A percentile compares a stretch with the other conserved stretches of the same genome.
These are phyloP conservation scores for Scedosporium dehoogii DNA, from an alignment of 2,329 filamentous ascomycete species.

Conservation along the genomic window DNA sequence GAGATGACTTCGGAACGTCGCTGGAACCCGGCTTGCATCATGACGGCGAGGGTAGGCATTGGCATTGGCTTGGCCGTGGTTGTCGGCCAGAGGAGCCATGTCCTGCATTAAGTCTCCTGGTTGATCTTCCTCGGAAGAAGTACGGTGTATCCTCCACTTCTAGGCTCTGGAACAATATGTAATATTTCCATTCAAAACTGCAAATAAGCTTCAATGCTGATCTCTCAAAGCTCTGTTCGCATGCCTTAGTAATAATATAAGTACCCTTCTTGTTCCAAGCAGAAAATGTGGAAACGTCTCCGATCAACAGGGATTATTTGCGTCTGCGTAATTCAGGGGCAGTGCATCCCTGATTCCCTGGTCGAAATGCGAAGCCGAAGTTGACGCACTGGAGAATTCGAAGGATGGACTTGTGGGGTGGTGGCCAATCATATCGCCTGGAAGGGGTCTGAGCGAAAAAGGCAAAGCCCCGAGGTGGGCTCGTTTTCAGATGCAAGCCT, in stretches of 20 bases:
- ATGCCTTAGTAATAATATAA: neutral
- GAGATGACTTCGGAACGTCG: neutral
- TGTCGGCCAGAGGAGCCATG: neutral
- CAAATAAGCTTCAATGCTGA: neutral
- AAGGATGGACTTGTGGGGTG: neutral
- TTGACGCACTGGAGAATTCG: neutral
- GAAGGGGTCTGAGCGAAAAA: neutral
- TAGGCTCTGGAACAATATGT: neutral
- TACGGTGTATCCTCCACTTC: neutral
- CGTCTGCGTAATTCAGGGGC: neutral
- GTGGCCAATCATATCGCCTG: neutral
- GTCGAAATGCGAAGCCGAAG: neutral
- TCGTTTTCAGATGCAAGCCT: neutral
- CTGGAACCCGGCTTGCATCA: constrained; percentile 1
- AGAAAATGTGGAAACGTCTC: neutral
- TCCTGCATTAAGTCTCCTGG: neutral
- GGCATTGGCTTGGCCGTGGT: neutral
- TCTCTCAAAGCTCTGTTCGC: neutral
- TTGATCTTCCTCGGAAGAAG: neutral
- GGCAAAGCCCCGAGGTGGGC: neutral
- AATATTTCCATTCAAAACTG: neutral
- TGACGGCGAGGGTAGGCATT: neutral
- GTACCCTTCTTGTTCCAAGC: neutral
- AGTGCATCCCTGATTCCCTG: neutral
- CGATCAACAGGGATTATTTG: neutral